Evolutionary conservation across 2,329 filamentous ascomycete species (phyloP).

Genomic region (Pseudogymnoascus destructans): DNA sequence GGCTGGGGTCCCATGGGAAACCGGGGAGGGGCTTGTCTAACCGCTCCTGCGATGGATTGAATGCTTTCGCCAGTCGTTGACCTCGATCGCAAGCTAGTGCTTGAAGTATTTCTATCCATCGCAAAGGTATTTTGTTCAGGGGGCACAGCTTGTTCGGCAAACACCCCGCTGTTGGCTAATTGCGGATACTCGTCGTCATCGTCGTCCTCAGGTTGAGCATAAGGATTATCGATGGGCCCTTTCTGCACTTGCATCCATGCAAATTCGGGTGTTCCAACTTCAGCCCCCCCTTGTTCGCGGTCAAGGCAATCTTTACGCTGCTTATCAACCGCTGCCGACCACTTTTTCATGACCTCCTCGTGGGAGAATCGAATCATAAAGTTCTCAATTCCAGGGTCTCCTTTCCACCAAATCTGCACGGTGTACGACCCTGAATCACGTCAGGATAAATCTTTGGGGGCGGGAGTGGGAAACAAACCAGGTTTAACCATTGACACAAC

Average conservation of each 20-base stretch:
- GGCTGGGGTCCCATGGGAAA: slow-evolving; percentile 47
- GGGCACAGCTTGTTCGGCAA: slow-evolving; percentile 27
- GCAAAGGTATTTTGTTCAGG: slow-evolving; percentile 33
- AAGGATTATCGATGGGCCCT: slow-evolving; percentile 65
- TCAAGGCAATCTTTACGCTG: slow-evolving; percentile 54
- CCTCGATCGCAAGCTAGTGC: slow-evolving; percentile 58
- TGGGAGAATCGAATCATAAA: slow-evolving; percentile 90
- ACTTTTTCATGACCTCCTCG: slow-evolving; percentile 87
- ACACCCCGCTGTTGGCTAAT: slow-evolving; percentile 22
- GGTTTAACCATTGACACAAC: slow-evolving; percentile 78
- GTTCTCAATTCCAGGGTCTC: slow-evolving; percentile 87
- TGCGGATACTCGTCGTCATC: slow-evolving; percentile 36
- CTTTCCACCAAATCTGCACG: slow-evolving; percentile 98
- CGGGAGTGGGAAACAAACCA: slow-evolving; percentile 39
- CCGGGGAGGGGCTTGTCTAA: slow-evolving; percentile 47
- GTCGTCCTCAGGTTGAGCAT: slow-evolving; percentile 51
- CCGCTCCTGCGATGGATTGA: slow-evolving; percentile 42
- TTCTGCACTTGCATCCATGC: slow-evolving; percentile 61
- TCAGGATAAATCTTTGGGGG: slow-evolving; percentile 21
- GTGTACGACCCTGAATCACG: slow-evolving; percentile 63
- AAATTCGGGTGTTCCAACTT: slow-evolving; percentile 54
- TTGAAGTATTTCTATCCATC: slow-evolving; percentile 59
- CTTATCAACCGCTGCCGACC: slow-evolving; percentile 65
- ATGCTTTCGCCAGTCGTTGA: slow-evolving; percentile 63
- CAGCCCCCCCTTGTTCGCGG: slow-evolving; percentile 34